Conservation (phyloP, 2,329 filamentous ascomycete species). For the Phaeoacremonium minimum region DNA sequence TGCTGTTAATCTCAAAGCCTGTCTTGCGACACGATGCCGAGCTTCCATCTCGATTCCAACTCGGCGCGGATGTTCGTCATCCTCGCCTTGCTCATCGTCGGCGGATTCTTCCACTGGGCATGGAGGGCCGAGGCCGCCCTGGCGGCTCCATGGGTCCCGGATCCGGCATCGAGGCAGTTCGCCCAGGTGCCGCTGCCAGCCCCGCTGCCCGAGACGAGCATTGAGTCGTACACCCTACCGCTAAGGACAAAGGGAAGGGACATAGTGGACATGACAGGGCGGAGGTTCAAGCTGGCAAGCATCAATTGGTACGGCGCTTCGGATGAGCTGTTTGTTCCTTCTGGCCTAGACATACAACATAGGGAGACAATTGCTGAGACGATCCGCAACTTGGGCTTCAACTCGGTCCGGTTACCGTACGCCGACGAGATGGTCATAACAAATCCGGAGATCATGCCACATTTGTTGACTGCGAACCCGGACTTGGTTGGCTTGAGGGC, state of each 20-base stretch:
- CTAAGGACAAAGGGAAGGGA: slow-evolving; percentile 55
- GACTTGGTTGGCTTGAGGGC: slow-evolving; percentile 54
- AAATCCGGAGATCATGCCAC: slow-evolving; percentile 50
- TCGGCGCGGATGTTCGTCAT: slow-evolving; percentile 29
- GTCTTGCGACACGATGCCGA: too few species aligned
- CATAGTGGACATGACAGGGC: slow-evolving; percentile 52
- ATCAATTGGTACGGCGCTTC: slow-evolving; percentile 71
- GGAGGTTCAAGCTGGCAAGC: slow-evolving; percentile 57
- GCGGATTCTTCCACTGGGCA: slow-evolving; percentile 34
- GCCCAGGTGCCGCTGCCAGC: slow-evolving; percentile 41
- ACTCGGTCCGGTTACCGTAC: slow-evolving; percentile 66
- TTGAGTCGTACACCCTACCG: slow-evolving; percentile 49
- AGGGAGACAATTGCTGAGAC: slow-evolving; percentile 55
- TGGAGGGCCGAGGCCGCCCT: slow-evolving; percentile 41
- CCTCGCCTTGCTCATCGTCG: slow-evolving; percentile 27
- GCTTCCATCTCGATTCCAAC: slow-evolving; percentile 11
- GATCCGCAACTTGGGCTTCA: slow-evolving; percentile 61
- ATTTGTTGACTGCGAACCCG: slow-evolving; percentile 52
- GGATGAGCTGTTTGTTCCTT: slow-evolving; percentile 61
- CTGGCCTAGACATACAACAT: slow-evolving; percentile 60
- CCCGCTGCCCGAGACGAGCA: slow-evolving; percentile 35
- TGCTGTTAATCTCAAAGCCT: too few species aligned
- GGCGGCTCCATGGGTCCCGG: slow-evolving; percentile 42
- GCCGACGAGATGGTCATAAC: slow-evolving; percentile 62
- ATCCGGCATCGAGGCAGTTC: slow-evolving; percentile 40